A percentile compares a stretch with the other conserved stretches of the same genome.
Conservation (phyloP, 192 early-diverging fungal genomes). For the Pilaira anomala region DNA sequence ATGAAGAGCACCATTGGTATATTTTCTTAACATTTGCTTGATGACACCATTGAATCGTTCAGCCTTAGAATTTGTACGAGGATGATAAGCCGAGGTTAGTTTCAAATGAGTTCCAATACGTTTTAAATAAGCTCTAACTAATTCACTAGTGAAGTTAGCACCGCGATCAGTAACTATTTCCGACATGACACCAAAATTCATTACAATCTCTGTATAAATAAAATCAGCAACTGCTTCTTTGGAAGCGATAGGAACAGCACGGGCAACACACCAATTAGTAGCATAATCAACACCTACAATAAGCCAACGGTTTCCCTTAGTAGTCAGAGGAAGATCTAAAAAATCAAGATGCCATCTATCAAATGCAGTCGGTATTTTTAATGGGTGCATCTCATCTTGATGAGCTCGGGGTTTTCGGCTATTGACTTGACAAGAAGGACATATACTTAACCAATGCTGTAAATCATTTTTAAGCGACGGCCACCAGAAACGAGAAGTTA, state of each 20-base stretch:
- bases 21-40: conserved; percentile 18
- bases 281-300: conserved; percentile 31
- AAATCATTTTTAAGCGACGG: background rate
- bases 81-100: conserved; percentile 22
- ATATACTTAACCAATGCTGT: conserved; percentile 4
- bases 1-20: conserved; percentile 3
- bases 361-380: conserved; percentile 5
- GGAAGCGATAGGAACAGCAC: conserved; percentile 18
- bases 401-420: background rate
- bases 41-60: conserved; percentile 20
- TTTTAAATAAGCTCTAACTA: background rate
- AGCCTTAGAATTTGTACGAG: conserved; percentile 22
- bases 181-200: conserved; percentile 25
- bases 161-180: conserved; percentile 24
- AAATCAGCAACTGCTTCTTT: conserved; percentile 19
- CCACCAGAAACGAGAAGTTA: conserved; percentile 9
- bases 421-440: conserved; percentile 7
- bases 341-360: conserved; percentile 20
- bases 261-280: conserved; percentile 33
- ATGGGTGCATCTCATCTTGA: conserved; percentile 6
- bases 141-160: conserved; percentile 14
- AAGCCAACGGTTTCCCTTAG: conserved; percentile 17
- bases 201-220: conserved; percentile 27
- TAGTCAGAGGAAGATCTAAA: conserved; percentile 7
- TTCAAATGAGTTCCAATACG: conserved; percentile 8